Base-by-base conservation (phyloP, 805 yeast genomes). In the Saccharomycopsis sp. region DNA sequence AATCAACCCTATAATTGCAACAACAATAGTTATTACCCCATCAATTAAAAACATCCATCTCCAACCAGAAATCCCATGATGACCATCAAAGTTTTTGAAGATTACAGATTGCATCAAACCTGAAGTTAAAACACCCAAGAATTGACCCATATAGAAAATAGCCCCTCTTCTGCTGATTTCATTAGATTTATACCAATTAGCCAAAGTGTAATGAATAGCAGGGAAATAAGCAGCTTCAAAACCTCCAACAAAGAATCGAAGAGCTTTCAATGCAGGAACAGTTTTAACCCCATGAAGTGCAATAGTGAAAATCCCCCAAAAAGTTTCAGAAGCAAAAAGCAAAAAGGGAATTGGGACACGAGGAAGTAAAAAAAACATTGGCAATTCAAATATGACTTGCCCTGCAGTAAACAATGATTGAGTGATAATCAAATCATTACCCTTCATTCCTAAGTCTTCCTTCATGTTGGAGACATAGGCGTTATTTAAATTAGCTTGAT, bases 21-120 rank as follows among this genome's bases (percentile, higher is more conserved):
- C 46, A 36, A 16, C 36, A 8, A 35, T 13, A 41, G 46, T 27
- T 13, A 43, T 38, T 39, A 75, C 54, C 9, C 80, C 81, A 57
- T 80, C 85, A 50, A 82, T 68, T 38, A 82, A 74, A 55, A 78
- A 81, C 57, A 78, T 75, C 87, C 87, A 82, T 64, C 79, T 68
- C 87, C 87, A 82, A 9, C 85, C 78, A 6, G 69, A 68, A 9
- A 74, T 61, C 0, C 85, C 85, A 38, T 59, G 55, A 8, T 57
- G 63, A 24, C 81, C 85, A 43, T 68, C 61, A 52, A 81, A 56
- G 32, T 60, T 53, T 19, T 66, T 54, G 45, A 63, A 71, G 23
- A 79, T 68, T 8, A 79, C 74, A 14, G 81, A 75, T 53, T 79
- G 81, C 33, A 81, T 63, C 48, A 77, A 72, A 36, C 85, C 83